Base-by-base conservation (phyloP, 1,284 basidiomycete genomes). In the Ustanciosporium gigantosporum region DNA sequence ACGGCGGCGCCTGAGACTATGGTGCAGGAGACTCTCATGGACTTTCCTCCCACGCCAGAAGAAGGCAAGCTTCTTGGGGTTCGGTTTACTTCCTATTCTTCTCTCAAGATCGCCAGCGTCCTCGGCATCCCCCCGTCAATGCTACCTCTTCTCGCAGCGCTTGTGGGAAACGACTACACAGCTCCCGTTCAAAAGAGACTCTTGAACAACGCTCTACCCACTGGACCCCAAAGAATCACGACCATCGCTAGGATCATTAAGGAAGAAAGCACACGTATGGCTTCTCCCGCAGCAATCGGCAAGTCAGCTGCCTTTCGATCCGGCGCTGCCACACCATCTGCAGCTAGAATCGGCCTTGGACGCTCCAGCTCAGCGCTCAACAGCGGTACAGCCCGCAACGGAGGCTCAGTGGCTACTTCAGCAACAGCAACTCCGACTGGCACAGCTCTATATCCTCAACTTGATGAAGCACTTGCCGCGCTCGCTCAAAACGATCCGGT, bases 91-190 rank as follows among this genome's bases (percentile, higher is more conserved):
- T 56, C 67, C 4, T 72, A 73, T 41, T 62, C 57, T 2, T 50
- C 67, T 6, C n/a, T 45, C 8, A 58, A 55, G 25, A 48, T 74
- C 14, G 67, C 71, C 3, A 46, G 46, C 13, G 46, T 55, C 8
- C 58, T 74, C 16, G 50, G 57, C 9, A 50, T 74, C 13, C 49
- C 70, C 0, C 22, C 59, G 0, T 40, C 61, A 0, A 66, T 74
- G 41, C 57, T 74, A 2, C 58, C 71, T 5, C 55, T 74, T 0
- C 50, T 74, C 11, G 71, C 64, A 7, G 59, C 71, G 3, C 23
- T 74, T 0, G 60, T 64, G 7, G 71, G 69, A 31, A 74, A 74
- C 51, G 71, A 74, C 56, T 68, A 70, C 48, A 62, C 67, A 1
- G 41, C 65, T 16, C 24, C 35, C n/a, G 36, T 62, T 9, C 71